Base-by-base conservation (phyloP, 2,329 filamentous ascomycete species). In the Cadophora sp. region DNA sequence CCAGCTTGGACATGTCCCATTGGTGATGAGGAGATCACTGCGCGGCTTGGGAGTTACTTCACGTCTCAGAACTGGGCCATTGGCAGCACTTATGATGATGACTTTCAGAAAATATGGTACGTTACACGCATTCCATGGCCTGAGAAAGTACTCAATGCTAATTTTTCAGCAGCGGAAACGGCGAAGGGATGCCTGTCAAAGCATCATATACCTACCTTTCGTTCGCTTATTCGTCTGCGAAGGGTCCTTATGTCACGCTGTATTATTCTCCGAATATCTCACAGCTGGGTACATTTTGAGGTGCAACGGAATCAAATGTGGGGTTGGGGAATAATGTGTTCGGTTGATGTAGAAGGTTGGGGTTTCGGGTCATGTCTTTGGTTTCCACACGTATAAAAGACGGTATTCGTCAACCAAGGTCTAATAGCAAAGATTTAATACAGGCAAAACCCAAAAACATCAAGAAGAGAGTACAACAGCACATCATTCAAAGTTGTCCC, bases 221-320 rank as follows among this genome's bases (percentile, higher is more conserved):
- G 22, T 61, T 61, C 22, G 59, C 59, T 9, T 61, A 61, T 9
- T 48, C 43, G 18, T 9, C 43, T 4, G n/a, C 27, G 30, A 50
- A 61, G 24, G 59, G 59, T 3, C 59, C 59, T 4, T 61, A 61
- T 50, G 43, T 61, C 13, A 61, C 59, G 14, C 39, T 61, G 59
- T 61, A 61, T 20, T 50, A 36, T 61, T 45, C 59, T 36, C 59
- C 59, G 5, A 51, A 30, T 9, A 16, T 51, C 7, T 33, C 24
- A 1, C 27, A 24, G 16, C 4, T 30, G 14, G 13, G 48, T 7
- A 5, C 14, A 4, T 4, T 30, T 7, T 51, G 24, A 51, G 18
- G 7, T 16, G 22, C 22, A n/a, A 50, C 22, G 8, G 27, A 6
- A 30, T n/a, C n/a, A n/a, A n/a, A n/a, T n/a, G n/a, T n/a, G n/a